Conservation (phyloP, 352 stramenopile genomes). For the Phytophthora megakarya region DNA sequence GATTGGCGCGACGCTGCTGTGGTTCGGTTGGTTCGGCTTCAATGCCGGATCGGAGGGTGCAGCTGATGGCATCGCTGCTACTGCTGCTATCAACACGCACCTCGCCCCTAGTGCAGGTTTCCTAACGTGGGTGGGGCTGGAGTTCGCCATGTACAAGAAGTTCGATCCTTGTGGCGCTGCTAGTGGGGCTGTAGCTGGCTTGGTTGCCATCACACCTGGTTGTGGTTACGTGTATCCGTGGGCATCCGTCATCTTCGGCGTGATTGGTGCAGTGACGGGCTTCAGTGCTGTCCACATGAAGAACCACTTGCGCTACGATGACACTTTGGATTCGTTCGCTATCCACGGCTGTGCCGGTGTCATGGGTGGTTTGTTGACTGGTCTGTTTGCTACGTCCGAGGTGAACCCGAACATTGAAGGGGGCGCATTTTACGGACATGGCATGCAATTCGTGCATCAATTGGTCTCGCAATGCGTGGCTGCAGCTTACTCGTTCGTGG, state of each 20-base stretch:
- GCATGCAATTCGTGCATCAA: slow-evolving; percentile 57
- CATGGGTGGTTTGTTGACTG: slow-evolving; percentile 63
- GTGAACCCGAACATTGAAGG: slow-evolving; percentile 62
- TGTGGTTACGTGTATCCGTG: slow-evolving; percentile 76
- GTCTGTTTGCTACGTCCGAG: slow-evolving; percentile 66
- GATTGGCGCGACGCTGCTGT: slow-evolving; percentile 76
- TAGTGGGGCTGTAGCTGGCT: slow-evolving; percentile 64
- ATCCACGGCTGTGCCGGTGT: slow-evolving; percentile 75
- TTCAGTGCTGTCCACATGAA: slow-evolving; percentile 67
- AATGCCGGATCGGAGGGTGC: slow-evolving; percentile 68
- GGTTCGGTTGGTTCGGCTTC: slow-evolving; percentile 88
- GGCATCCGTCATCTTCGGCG: slow-evolving; percentile 73
- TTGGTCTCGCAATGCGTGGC: slow-evolving; percentile 60
- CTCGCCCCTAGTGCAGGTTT: slow-evolving; percentile 63
- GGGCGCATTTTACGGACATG: slow-evolving; percentile 59
- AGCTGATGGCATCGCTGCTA: slow-evolving; percentile 62
- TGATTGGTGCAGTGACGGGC: slow-evolving; percentile 58
- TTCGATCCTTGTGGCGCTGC: slow-evolving; percentile 68
- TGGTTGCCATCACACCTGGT: slow-evolving; percentile 72
- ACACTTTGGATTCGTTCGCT: slow-evolving; percentile 79
- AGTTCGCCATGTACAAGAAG: slow-evolving; percentile 59
- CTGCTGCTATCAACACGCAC: slow-evolving; percentile 78
- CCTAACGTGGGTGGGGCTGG: slow-evolving; percentile 68
- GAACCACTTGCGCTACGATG: slow-evolving; percentile 75
- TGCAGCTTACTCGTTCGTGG: slow-evolving; percentile 63